Base-by-base conservation (phyloP, 805 yeast species). In the Nakazawaea holstii region DNA sequence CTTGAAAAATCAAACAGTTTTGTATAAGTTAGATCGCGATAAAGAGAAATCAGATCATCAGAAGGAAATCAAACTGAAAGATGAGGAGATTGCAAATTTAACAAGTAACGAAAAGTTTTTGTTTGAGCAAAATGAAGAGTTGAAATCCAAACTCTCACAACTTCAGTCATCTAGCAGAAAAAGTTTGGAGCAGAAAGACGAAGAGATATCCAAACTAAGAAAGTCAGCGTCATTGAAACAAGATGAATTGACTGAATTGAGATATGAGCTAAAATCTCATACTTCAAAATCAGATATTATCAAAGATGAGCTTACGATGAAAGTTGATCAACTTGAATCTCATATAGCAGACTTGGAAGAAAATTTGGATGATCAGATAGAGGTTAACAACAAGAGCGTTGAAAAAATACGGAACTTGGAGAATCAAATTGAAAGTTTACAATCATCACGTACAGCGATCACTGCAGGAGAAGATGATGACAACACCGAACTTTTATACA, bases 91-190 rank as follows among this genome's bases (percentile, higher is more conserved):
- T 8, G 6, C 28, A 8, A 20, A 20, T 24, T 40, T 46, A 45
- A 8, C 31, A 3, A 31, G 41, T 14, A 39, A 46, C 30, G 49
- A 46, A 20, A 40, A 35, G 26, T 46, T 46, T 14, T 30, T 46
- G 13, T 46, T 39, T 35, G 49, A 46, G 9, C 44, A 36, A 29
- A 46, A 46, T 30, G 32, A 40, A 17, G 49, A 46, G 36, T 30
- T 46, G 41, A 29, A 6, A 4, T 40, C 35, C 17, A 20, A 40
- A 37, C 2, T 40, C 9, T 17, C 26, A 9, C 32, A 29, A 17
- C 15, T 40, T 8, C 35, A 46, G 26, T 6, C 20, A 17, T 11
- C 13, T 7, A 11, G 11, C 7, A 9, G 26, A 14, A n/a, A 28
- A 13, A 35, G 6, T 24, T n/a, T 35, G 3, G 35, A 40, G 24